These are phyloP conservation scores for Ceratobasidium sp. DNA, from an alignment of 1,284 basidiomycete species.

Conservation along the genomic window DNA sequence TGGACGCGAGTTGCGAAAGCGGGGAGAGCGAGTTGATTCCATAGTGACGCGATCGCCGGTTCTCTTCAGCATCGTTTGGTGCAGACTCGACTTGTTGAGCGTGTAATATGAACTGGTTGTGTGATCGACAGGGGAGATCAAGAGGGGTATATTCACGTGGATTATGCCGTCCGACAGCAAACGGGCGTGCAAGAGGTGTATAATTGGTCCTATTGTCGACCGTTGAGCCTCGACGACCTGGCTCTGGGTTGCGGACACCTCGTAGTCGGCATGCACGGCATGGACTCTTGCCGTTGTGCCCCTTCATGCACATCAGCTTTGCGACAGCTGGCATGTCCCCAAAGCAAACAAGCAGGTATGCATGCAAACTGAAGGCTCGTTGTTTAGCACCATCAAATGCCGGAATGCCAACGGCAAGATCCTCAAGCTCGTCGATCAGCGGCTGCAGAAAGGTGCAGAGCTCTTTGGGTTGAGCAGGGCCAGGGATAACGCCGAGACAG, in stretches of 20 bases:
- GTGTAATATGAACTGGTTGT: background rate
- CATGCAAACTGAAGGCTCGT: slow-evolving; percentile 14
- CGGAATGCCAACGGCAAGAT: slow-evolving; percentile 18
- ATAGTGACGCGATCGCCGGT: background rate
- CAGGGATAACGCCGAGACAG: slow-evolving; percentile 38
- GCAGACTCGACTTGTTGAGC: slow-evolving; percentile 10
- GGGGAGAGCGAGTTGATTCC: slow-evolving; percentile 26
- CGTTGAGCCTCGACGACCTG: background rate
- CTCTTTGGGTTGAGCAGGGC: slow-evolving; percentile 27
- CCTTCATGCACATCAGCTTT: slow-evolving; percentile 36
- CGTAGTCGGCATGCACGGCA: slow-evolving; percentile 36
- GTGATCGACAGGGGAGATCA: background rate
- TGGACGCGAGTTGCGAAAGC: background rate
- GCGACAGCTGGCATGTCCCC: slow-evolving; percentile 41
- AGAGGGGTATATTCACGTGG: background rate
- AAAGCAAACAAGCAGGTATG: slow-evolving; percentile 19
- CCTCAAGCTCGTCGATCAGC: slow-evolving; percentile 40
- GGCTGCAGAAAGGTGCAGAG: slow-evolving; percentile 9
- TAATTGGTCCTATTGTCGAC: slow-evolving; percentile 11
- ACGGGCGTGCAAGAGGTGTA: slow-evolving; percentile 23
- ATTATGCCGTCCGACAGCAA: slow-evolving; percentile 3
- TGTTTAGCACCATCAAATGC: slow-evolving; percentile 15
- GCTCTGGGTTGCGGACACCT: background rate
- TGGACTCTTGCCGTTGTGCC: slow-evolving; percentile 36
- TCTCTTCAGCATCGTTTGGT: background rate